These are phyloP conservation scores for Letharia lupina DNA, from an alignment of 495 filamentous ascomycete genomes.

Conservation along the genomic window DNA sequence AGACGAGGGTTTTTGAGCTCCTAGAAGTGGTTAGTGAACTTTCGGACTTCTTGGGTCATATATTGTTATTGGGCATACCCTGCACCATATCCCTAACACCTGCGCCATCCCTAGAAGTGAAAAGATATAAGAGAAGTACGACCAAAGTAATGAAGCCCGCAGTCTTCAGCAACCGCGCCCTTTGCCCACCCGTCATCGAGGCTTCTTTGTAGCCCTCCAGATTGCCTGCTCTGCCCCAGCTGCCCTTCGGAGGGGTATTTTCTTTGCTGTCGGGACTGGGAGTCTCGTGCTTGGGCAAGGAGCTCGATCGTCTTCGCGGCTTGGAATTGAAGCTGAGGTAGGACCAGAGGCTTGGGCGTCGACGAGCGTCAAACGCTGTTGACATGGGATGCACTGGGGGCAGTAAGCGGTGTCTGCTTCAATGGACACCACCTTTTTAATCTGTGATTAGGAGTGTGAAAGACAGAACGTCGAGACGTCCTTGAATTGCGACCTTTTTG, in stretches of 20 bases:
- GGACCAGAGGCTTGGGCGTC: slow-evolving; percentile 40
- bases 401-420: background rate
- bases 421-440: slow-evolving; percentile 2
- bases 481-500: background rate
- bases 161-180: slow-evolving; percentile 73
- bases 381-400: slow-evolving; percentile 30
- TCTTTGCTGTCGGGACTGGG: slow-evolving; percentile 40
- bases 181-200: slow-evolving; percentile 63
- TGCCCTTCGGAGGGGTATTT: slow-evolving; percentile 28
- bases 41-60: background rate
- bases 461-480: background rate
- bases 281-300: slow-evolving; percentile 32
- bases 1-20: slow-evolving; percentile 7
- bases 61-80: background rate
- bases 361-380: slow-evolving; percentile 33
- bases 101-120: slow-evolving; percentile 49
- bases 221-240: slow-evolving; percentile 26
- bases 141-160: slow-evolving; percentile 67
- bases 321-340: slow-evolving; percentile 38
- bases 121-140: slow-evolving; percentile 65
- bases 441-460: background rate
- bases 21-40: background rate
- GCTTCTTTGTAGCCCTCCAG: slow-evolving; percentile 39
- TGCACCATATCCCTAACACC: slow-evolving; percentile 32
- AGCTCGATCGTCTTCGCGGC: slow-evolving; percentile 32